Base-by-base conservation (phyloP, 1,139 yeast species). In the Scheffersomyces segobiensis region DNA sequence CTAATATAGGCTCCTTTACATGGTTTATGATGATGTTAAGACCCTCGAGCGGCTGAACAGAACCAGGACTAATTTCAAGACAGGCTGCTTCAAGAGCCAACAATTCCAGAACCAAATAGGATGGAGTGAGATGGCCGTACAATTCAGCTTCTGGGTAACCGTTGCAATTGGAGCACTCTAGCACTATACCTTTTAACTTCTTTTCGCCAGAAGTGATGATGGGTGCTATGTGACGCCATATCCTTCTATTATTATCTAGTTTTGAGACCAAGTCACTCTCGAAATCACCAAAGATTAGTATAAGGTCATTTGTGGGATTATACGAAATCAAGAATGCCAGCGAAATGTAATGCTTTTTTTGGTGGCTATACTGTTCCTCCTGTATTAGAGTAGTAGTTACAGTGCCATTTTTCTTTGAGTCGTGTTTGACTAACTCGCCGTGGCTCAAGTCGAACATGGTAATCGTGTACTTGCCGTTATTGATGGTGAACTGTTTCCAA, bases 81-180 rank as follows among this genome's bases (percentile, higher is more conserved):
- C 73, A 66, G 58, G 66, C 63, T 42, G 53, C 49, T 55, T 68
- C 64, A 56, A 89, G 71, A n/a, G 62, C 66, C 50, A 68, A 62
- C 49, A 93, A 75, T 65, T 91, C 97, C 19, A 74, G 68, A 17
- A 90, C 78, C 49, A 93, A 72, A 63, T 84, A 83, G 3, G 69
- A 63, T 2, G 97, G 96, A 22, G 90, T 87, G 71, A 93, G 71
- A 73, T 93, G 98, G 1, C 98, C 98, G 69, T 85, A 93, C 52
- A 89, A 67, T 59, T 74, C 69, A 5, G 73, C 71, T 17, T 78
- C 80, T 0, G 79, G 74, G 1, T 81, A 78, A n/a, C 76, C 73
- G 59, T 81, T 80, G 12, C 81, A 70, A 47, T 85, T 85, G 1
- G 97, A 90, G 67, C 98, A 93, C 70, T 93, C 98, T 46, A 93